Percentiles rank a stretch among this genome's conserved stretches.
Evolutionary conservation across 768 basidiomycete species (phyloP).

Genomic region (Agrocybe pediades): DNA sequence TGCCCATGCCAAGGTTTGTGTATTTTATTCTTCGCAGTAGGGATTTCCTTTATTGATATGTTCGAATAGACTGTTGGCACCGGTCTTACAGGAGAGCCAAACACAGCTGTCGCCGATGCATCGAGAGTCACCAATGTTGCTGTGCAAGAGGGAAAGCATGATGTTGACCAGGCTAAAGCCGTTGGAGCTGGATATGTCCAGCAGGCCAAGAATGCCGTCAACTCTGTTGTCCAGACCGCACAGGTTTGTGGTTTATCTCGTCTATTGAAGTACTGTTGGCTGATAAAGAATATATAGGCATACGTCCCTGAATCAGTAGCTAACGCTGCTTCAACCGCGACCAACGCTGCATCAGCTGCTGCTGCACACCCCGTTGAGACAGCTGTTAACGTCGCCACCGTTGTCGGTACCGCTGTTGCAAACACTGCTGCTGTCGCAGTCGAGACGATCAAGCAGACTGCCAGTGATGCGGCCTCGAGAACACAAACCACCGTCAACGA

Average conservation of each 20-base stretch:
- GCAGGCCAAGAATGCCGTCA: slow-evolving; percentile 52
- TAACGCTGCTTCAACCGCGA: slow-evolving; percentile 13
- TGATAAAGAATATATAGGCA: slow-evolving; percentile 10
- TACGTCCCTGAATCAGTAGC: slow-evolving; percentile 30
- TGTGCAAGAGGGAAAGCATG: slow-evolving; percentile 55
- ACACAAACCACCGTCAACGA: slow-evolving; percentile 9
- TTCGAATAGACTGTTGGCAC: slow-evolving; percentile 30
- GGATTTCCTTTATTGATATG: not conserved
- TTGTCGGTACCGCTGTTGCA: not conserved
- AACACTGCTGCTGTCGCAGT: not conserved
- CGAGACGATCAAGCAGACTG: not conserved
- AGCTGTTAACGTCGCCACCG: not conserved
- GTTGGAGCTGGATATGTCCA: slow-evolving; percentile 52
- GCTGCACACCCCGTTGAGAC: not conserved
- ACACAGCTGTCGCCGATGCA: slow-evolving; percentile 36
- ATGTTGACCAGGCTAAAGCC: slow-evolving; percentile 48
- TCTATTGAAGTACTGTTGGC: not conserved
- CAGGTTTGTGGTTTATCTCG: slow-evolving; percentile 18
- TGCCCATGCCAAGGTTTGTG: slow-evolving; percentile 48
- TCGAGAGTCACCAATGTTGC: slow-evolving; percentile 49
- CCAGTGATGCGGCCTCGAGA: not conserved
- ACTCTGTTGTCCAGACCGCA: slow-evolving; percentile 22
- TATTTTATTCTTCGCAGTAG: not conserved
- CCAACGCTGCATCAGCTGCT: not conserved
- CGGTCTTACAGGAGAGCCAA: slow-evolving; percentile 32